Conservation (phyloP, 495 filamentous ascomycete genomes). For the Aspergillus panamensis region DNA sequence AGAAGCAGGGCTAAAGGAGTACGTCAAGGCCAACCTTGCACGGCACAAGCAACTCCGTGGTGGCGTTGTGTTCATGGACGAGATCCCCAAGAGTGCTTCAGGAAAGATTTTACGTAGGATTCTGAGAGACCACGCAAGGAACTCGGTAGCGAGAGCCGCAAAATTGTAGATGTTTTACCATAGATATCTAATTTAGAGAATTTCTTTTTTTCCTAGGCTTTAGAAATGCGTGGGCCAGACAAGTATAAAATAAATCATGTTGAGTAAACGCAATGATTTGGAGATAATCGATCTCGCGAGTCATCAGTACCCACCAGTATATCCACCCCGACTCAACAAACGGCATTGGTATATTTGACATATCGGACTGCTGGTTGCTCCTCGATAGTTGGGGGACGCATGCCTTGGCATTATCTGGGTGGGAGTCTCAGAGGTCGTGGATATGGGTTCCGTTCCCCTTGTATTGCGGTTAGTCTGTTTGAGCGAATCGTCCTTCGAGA, state of each 20-base stretch:
- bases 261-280: too few relatives aligned
- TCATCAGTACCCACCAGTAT: too few relatives aligned
- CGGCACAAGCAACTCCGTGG: conserved; percentile 21
- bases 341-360: too few relatives aligned
- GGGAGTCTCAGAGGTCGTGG: too few relatives aligned
- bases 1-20: conserved; percentile 15
- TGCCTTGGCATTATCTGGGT: too few relatives aligned
- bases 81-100: conserved; percentile 21
- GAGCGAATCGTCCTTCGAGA: too few relatives aligned
- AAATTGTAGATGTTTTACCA: conserved; percentile 14
- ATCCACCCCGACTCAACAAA: too few relatives aligned
- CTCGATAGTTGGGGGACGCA: too few relatives aligned
- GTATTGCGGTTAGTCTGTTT: too few relatives aligned
- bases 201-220: background rate
- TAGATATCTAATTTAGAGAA: background rate
- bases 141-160: background rate
- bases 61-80: conserved; percentile 17
- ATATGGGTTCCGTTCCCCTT: too few relatives aligned
- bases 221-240: background rate
- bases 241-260: background rate
- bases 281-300: too few relatives aligned
- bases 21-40: conserved; percentile 18
- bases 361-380: too few relatives aligned
- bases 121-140: conserved; percentile 17
- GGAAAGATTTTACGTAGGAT: conserved; percentile 21